A percentile compares a stretch with the other conserved stretches of the same genome.
Evolutionary conservation across 2,329 filamentous ascomycete genomes (phyloP).

Genomic region (Ophiostoma populinum): DNA sequence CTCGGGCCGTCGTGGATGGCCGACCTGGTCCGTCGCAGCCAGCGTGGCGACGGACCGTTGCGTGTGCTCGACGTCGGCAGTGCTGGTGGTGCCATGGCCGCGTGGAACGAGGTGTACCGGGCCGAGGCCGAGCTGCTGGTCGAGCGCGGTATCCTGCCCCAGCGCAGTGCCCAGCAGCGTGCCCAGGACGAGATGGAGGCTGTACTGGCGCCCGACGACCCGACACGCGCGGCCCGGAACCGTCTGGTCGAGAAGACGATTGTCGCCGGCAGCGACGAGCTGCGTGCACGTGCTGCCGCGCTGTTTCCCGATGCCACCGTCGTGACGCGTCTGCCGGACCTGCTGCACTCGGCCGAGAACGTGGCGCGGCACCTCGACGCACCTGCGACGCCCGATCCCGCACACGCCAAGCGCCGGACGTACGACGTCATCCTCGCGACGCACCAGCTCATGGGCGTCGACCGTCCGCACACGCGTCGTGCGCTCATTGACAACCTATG

Average conservation of each 20-base stretch:
- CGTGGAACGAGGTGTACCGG: conserved; percentile 60
- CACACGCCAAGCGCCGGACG: conserved; percentile 41
- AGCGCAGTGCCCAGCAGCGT: conserved; percentile 13
- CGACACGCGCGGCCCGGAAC: no score
- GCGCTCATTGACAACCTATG: conserved; percentile 75
- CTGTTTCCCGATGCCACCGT: conserved; percentile 87
- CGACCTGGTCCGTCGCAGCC: conserved; percentile 37
- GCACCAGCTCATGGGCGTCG: conserved; percentile 60
- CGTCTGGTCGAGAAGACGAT: conserved; percentile 59
- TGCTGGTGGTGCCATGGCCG: conserved; percentile 54
- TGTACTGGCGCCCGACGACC: conserved; percentile 20
- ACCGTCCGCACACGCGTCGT: conserved; percentile 61
- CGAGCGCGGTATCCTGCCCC: conserved; percentile 40
- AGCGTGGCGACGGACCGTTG: conserved; percentile 35
- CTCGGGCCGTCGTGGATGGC: conserved; percentile 56
- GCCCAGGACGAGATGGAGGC: conserved; percentile 31
- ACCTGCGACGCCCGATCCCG: conserved; percentile 26
- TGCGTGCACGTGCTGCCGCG: conserved; percentile 61
- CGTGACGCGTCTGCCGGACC: conserved; percentile 78
- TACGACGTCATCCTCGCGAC: conserved; percentile 86
- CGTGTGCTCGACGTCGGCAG: conserved; percentile 59
- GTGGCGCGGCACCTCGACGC: conserved; percentile 42
- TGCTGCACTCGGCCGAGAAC: conserved; percentile 47
- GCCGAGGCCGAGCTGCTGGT: conserved; percentile 65
- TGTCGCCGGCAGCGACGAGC: conserved; percentile 54